Conservation (phyloP, 164 flowering plant species). For the Aristolochia fimbriata region DNA sequence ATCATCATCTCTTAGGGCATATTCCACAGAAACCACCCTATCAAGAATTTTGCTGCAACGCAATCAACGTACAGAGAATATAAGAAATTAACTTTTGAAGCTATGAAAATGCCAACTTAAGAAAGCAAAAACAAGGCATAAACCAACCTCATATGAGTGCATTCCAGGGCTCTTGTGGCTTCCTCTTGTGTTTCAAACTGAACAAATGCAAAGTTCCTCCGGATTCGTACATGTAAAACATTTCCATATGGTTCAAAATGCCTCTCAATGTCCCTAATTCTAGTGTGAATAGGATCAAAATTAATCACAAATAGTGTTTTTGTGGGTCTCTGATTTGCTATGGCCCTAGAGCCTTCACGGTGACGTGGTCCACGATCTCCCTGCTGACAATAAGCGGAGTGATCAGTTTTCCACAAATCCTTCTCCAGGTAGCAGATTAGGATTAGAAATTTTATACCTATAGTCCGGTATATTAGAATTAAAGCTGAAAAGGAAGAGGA, state of each 20-base stretch:
- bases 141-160: constrained; percentile 79
- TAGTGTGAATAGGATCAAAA: constrained; percentile 69
- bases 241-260: constrained; percentile 88
- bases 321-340: constrained; percentile 67
- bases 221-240: constrained; percentile 59
- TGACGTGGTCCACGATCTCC: constrained; percentile 46
- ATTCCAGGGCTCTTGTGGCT: constrained; percentile 83
- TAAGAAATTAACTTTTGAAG: neutral
- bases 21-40: constrained; percentile 90
- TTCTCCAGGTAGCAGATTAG: too few species aligned
- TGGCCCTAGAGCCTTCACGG: constrained; percentile 47
- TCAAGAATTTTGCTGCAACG: constrained; percentile 66
- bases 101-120: neutral
- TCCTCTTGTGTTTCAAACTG: constrained; percentile 88
- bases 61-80: neutral
- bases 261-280: constrained; percentile 57
- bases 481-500: too few species aligned
- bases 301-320: constrained; percentile 88
- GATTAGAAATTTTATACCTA: too few species aligned
- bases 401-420: too few species aligned
- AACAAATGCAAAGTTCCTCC: constrained; percentile 88
- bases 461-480: too few species aligned
- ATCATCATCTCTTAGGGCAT: constrained; percentile 83
- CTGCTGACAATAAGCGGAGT: constrained; percentile 1
- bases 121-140: neutral